These are phyloP conservation scores for Xylariaceae sp. DNA, from an alignment of 2,329 filamentous ascomycete species.

Conservation along the genomic window DNA sequence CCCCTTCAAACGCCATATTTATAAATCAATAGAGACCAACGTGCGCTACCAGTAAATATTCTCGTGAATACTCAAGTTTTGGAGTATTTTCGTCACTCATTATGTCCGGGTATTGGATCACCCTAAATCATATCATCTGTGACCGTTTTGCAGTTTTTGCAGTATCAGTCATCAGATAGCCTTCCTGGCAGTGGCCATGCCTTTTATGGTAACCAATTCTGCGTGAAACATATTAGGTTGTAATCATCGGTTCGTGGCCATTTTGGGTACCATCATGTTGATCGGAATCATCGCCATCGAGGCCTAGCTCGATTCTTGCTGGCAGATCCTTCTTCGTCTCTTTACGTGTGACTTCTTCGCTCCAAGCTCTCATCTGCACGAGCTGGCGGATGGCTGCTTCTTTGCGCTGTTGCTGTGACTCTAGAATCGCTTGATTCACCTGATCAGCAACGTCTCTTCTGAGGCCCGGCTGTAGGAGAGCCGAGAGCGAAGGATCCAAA, in stretches of 20 bases:
- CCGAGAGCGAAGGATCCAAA: conserved; percentile 75
- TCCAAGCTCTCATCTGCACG: conserved; percentile 83
- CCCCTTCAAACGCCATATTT: conserved; percentile 4
- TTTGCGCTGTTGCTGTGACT: conserved; percentile 71
- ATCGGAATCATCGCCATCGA: conserved; percentile 39
- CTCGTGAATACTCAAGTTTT: not conserved
- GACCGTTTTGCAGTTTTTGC: no score
- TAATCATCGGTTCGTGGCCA: conserved; percentile 57
- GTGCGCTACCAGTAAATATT: not conserved
- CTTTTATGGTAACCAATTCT: not conserved
- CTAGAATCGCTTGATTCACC: conserved; percentile 88
- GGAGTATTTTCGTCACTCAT: not conserved
- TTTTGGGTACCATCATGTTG: conserved; percentile 43
- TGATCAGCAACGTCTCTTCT: conserved; percentile 82
- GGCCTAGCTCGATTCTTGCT: conserved; percentile 47
- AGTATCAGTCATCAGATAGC: not conserved
- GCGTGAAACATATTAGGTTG: conserved; percentile 45
- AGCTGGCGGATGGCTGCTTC: conserved; percentile 85
- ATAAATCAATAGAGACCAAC: conserved; percentile 1
- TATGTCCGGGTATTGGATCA: not conserved
- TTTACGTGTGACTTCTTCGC: conserved; percentile 67
- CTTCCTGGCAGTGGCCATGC: not conserved
- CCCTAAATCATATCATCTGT: no score
- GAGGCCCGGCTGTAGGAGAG: conserved; percentile 78
- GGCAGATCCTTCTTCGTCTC: conserved; percentile 49